phyloP scores from a whole-genome alignment of 371 early-diverging fungal species.

The Umbelopsis sp. region DNA sequence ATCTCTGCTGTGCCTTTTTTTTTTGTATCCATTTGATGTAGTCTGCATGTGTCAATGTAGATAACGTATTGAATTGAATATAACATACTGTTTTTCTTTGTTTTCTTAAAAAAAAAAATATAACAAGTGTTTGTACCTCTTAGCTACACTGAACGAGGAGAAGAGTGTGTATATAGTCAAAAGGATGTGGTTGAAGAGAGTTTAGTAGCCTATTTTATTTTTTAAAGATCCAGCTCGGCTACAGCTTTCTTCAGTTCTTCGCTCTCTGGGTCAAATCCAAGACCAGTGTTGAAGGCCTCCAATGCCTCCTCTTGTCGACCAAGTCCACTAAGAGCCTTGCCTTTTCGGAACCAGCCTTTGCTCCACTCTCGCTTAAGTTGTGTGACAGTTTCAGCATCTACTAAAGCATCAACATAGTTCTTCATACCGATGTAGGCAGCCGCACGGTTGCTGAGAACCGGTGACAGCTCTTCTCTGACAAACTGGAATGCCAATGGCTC shows the following conservation, averaged over 20 bases:
- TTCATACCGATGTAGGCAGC: conserved; percentile 71
- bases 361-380: conserved; percentile 75
- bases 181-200: too few relatives aligned
- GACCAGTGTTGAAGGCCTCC: conserved; percentile 68
- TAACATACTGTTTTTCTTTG: neutral
- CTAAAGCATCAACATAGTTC: conserved; percentile 73
- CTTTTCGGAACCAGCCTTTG: conserved; percentile 83
- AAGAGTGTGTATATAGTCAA: too few relatives aligned
- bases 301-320: conserved; percentile 68
- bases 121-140: neutral
- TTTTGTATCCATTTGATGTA: neutral
- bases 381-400: conserved; percentile 79
- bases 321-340: conserved; percentile 72
- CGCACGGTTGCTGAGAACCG: conserved; percentile 73
- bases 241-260: conserved; percentile 60
- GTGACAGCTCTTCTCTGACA: conserved; percentile 71
- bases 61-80: neutral
- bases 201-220: neutral
- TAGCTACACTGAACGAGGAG: too few relatives aligned
- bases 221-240: conserved; percentile 27
- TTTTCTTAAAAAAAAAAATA: neutral
- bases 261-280: conserved; percentile 70
- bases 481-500: conserved; percentile 67
- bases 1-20: neutral
- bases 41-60: neutral